Base-by-base conservation (phyloP, 139 green algal species). In the Yamagishiella unicocca region DNA sequence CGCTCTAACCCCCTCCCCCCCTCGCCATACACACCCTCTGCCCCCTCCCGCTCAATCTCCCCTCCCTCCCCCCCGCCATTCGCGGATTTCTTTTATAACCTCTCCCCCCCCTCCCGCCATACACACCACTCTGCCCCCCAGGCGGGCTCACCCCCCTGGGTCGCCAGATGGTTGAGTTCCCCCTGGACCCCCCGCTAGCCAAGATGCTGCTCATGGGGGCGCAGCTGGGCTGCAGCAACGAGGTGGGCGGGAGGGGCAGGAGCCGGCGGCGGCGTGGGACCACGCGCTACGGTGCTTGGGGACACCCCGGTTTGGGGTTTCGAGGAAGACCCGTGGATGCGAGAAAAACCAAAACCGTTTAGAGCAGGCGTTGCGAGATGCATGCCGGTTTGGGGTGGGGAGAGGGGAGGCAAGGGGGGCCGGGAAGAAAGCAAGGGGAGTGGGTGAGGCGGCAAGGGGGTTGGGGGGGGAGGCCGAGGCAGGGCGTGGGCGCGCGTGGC, bases 91-190 rank as follows among this genome's bases (percentile, higher is more conserved):
- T n/a, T n/a, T n/a, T n/a, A n/a, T n/a, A n/a, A n/a, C n/a, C n/a
- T n/a, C n/a, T n/a, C n/a, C n/a, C n/a, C n/a, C n/a, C n/a, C n/a
- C n/a, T n/a, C n/a, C n/a, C n/a, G n/a, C n/a, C n/a, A n/a, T n/a
- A n/a, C n/a, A n/a, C n/a, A n/a, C n/a, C 38, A 0, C 78, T 4
- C 37, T 7, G 7, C 2, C 40, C 78, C 61, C 61, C 58, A 75
- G 89, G 88, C 83, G 89, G 45, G 29, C 86, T 95, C 38, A 95
- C 92, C 24, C 55, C 55, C 27, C 67, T 90, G 29, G 93, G 93
- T 58, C 88, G 95, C 45, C 93, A 96, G 81, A 99, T 99, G 97
- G 97, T 98, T 67, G 98, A 99, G 93, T 99, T 99, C 89, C 98
- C 98, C 7, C 91, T 99, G 87, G 98, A 99, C 87, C 98, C 97